phyloP scores from a whole-genome alignment of 148 eudicot genomes.

The Chenopodium suecicum region DNA sequence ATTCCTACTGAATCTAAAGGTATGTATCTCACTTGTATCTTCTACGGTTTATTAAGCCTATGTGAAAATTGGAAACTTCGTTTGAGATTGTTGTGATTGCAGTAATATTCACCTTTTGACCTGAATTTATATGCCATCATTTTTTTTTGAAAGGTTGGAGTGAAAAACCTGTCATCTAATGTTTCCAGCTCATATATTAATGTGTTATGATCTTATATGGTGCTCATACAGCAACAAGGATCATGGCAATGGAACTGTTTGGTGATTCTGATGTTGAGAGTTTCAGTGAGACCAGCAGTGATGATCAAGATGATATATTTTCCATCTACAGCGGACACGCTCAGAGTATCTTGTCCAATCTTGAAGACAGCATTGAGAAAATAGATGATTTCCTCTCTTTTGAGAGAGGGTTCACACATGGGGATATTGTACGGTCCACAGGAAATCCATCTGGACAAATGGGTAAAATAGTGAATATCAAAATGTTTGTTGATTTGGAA shows the following conservation, averaged over 20 bases:
- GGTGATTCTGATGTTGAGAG: conserved; percentile 64
- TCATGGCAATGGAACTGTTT: conserved; percentile 51
- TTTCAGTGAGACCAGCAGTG: conserved; percentile 78
- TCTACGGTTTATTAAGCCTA: neutral
- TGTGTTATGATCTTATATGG: conserved; percentile 5
- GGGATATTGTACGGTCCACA: conserved; percentile 65
- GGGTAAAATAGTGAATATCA: conserved; percentile 63
- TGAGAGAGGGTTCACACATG: conserved; percentile 67
- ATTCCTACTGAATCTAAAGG: neutral
- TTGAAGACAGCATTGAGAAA: conserved; percentile 79
- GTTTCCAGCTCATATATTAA: conserved; percentile 2
- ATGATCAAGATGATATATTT: conserved; percentile 75
- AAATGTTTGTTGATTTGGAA: conserved; percentile 71
- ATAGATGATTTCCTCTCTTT: conserved; percentile 89
- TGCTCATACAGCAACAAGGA: conserved; percentile 18
- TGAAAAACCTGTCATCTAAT: neutral
- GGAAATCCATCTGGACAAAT: conserved; percentile 69
- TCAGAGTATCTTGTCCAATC: conserved; percentile 66
- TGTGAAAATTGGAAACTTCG: neutral
- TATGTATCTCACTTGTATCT: conserved; percentile 14
- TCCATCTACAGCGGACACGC: conserved; percentile 78
- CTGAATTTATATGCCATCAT: neutral
- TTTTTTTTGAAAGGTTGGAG: neutral
- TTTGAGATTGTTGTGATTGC: neutral
- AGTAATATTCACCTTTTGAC: neutral